Base-by-base conservation (phyloP, 1,284 basidiomycete genomes). In the Pisolithus thermaeus region DNA sequence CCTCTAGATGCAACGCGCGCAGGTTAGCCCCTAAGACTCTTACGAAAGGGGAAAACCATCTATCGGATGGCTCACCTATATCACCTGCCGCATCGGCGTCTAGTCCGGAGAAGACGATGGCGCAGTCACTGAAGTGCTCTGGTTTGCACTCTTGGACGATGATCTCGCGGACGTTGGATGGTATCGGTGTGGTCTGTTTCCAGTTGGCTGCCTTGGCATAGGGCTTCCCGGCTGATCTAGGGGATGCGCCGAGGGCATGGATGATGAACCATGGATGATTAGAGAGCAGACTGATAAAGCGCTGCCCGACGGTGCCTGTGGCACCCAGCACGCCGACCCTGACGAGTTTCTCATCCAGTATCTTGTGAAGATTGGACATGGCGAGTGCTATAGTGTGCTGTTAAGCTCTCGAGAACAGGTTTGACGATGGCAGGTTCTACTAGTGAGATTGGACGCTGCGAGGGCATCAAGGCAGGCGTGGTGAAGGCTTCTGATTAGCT, bases 271-370 rank as follows among this genome's bases (percentile, higher is more conserved):
- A 96, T 0, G 96, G 94, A 68, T 99, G 97, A 11, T 75, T 68
- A 7, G 90, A 78, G 46, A 99, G 87, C 52, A 97, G 84, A 52
- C 87, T 79, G 69, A 99, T 92, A 72, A 99, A 99, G 53, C 92
- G 83, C 71, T 97, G 94, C 22, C 94, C 94, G 52, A 97, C 94
- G 46, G 92, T 96, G 46, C 95, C 97, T 0, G 97, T 99, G 4
- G 97, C 97, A 46, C 96, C 96, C 18, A 99, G 81, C 53, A 99
- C 78, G 58, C 92, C 96, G 58, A 99, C 94, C 59, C 90, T 89
- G 73, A 93, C 69, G 20, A 62, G 4, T 2, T 52, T 59, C 1
- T 53, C 52, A 14, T 67, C 63, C 28, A 56, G 20, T 27, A 47
- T 47, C 44, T 28, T 60, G 51, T 39, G 55, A 37, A 51, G 64